Evolutionary conservation across 345 rosid species (phyloP).

Genomic region (Aquilaria yunnanensis): DNA sequence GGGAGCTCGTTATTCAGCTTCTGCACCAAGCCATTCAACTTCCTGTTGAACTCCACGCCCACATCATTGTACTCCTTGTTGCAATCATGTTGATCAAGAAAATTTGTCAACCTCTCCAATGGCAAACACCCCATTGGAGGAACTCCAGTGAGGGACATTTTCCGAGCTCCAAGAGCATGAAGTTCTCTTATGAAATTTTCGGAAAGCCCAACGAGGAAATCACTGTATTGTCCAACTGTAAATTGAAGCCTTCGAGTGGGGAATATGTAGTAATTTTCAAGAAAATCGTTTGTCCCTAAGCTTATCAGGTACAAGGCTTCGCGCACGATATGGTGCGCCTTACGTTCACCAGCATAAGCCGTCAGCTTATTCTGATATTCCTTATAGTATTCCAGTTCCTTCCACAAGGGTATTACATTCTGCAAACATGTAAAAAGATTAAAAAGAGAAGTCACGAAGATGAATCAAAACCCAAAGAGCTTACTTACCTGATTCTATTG

Average conservation of each 20-base stretch:
- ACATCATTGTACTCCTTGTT: conserved; percentile 34
- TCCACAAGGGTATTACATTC: conserved; percentile 65
- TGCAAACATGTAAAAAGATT: conserved; percentile 12
- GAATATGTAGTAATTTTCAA: conserved; percentile 45
- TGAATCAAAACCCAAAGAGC: background rate
- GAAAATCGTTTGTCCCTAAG: conserved; percentile 65
- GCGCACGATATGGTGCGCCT: conserved; percentile 22
- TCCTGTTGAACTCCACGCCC: conserved; percentile 44
- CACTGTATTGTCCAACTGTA: conserved; percentile 29
- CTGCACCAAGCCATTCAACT: conserved; percentile 20
- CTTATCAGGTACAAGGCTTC: conserved; percentile 45
- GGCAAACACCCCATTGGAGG: conserved; percentile 83
- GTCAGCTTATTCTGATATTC: conserved; percentile 40
- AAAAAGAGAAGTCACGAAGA: background rate
- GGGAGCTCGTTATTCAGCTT: conserved; percentile 45
- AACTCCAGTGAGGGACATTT: conserved; percentile 44
- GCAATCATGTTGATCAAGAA: conserved; percentile 26
- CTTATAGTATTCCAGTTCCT: conserved; percentile 44
- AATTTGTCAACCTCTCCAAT: conserved; percentile 45
- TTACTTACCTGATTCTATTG: no score
- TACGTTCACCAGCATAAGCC: conserved; percentile 31
- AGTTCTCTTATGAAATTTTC: conserved; percentile 27
- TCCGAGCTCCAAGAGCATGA: conserved; percentile 41
- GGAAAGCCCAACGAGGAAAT: conserved; percentile 39
- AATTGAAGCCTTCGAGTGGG: conserved; percentile 31